Evolutionary conservation across 495 filamentous ascomycete species (phyloP).

Genomic region (Umbilicaria muhlenbergii): DNA sequence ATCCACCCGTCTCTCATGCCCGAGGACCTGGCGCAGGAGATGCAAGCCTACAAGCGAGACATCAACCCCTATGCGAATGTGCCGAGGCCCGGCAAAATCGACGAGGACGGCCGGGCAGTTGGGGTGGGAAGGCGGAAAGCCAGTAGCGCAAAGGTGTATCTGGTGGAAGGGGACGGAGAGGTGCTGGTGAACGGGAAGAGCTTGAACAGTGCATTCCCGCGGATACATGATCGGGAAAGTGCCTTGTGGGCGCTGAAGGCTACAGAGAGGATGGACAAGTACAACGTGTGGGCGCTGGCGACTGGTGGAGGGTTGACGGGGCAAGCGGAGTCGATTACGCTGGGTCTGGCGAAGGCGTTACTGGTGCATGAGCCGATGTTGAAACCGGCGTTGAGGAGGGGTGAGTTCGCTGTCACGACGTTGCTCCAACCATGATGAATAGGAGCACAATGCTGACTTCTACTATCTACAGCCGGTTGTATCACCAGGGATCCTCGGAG

Average conservation of each 20-base stretch:
- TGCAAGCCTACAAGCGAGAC: conserved; percentile 57
- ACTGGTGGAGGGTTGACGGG: conserved; percentile 81
- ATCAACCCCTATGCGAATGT: conserved; percentile 51
- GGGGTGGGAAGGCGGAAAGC: conserved; percentile 76
- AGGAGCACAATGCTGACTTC: conserved; percentile 6
- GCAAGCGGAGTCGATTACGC: conserved; percentile 86
- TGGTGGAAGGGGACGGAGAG: conserved; percentile 87
- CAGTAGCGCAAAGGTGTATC: conserved; percentile 62
- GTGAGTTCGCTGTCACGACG: conserved; percentile 37
- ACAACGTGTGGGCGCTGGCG: conserved; percentile 84
- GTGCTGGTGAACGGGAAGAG: conserved; percentile 78
- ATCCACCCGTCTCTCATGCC: conserved; percentile 76
- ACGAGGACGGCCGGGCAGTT: conserved; percentile 57
- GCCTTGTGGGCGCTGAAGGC: conserved; percentile 78
- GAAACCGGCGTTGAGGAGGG: conserved; percentile 75
- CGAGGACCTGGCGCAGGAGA: conserved; percentile 40
- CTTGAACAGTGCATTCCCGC: conserved; percentile 60
- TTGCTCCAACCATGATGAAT: neutral
- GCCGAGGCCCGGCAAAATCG: conserved; percentile 40
- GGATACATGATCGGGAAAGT: conserved; percentile 88
- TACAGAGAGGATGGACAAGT: conserved; percentile 79
- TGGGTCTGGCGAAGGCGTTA: conserved; percentile 82
- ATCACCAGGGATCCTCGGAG: conserved; percentile 80
- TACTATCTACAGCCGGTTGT: conserved; percentile 53
- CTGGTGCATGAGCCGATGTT: conserved; percentile 78